Evolutionary conservation across 1,284 basidiomycete species (phyloP).

Genomic region (Ceratobasidium sp.): DNA sequence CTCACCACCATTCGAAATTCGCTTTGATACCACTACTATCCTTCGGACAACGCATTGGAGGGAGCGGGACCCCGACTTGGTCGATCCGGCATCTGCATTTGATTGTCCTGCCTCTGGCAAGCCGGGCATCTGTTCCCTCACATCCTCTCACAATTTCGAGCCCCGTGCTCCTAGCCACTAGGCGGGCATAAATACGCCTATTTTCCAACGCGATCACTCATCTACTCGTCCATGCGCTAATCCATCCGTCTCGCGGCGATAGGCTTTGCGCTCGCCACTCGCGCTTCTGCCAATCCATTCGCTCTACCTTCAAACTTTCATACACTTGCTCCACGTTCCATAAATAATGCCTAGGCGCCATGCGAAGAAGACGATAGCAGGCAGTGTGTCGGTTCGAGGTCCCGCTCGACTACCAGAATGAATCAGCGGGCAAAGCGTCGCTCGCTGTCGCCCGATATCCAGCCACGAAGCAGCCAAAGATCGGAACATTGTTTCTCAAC

Average conservation of each 20-base stretch:
- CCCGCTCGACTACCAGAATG: conserved; percentile 41
- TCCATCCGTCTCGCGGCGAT: background rate
- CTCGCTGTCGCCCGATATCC: conserved; percentile 30
- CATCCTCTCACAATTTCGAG: background rate
- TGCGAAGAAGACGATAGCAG: background rate
- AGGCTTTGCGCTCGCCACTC: background rate
- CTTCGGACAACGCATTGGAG: too few species aligned
- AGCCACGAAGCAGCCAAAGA: conserved; percentile 15
- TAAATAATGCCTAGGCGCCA: background rate
- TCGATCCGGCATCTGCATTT: too few species aligned
- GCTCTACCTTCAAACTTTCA: background rate
- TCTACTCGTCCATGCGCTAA: background rate
- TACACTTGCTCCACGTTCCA: background rate
- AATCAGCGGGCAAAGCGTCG: conserved; percentile 27
- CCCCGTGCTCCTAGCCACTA: background rate
- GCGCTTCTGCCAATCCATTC: conserved; percentile 2
- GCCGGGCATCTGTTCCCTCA: background rate
- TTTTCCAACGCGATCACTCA: background rate
- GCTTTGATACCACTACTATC: too few species aligned
- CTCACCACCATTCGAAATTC: too few species aligned
- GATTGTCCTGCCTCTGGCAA: too few species aligned
- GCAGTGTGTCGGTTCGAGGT: conserved; percentile 37
- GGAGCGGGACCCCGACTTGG: too few species aligned
- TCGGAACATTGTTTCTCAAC: conserved; percentile 41
- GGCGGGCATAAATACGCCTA: background rate